Percentiles rank a stretch among this genome's conserved stretches.
These are phyloP conservation scores for Thalassiosira mediterranea DNA, from an alignment of 352 stramenopile species.

Conservation along the genomic window DNA sequence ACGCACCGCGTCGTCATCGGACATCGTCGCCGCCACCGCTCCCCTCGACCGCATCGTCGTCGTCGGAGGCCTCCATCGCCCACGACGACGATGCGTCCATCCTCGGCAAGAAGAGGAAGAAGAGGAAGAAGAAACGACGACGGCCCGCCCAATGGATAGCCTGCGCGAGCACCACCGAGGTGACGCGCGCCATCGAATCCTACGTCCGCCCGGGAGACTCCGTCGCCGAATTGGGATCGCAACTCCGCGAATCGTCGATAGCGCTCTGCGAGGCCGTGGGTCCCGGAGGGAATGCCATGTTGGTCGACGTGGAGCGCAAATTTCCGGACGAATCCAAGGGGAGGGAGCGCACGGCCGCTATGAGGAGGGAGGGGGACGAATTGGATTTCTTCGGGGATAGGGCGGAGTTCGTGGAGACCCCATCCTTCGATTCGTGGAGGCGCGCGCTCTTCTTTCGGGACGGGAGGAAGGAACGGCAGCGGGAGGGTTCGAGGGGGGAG, in stretches of 20 bases:
- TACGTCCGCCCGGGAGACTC: constrained; percentile 28
- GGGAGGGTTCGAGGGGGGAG: no score
- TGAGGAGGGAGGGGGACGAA: constrained; percentile 36
- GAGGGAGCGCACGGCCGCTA: constrained; percentile 35
- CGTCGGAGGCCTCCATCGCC: no score
- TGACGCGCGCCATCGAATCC: constrained; percentile 17
- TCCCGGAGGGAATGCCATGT: constrained; percentile 12
- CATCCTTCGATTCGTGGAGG: constrained; percentile 45
- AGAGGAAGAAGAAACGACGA: no score
- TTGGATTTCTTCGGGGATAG: constrained; percentile 28
- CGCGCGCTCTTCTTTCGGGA: constrained; percentile 41
- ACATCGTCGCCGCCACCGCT: no score
- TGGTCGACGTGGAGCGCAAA: constrained; percentile 58
- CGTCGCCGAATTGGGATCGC: constrained; percentile 59
- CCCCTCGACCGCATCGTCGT: no score
- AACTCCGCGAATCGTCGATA: constrained; percentile 56
- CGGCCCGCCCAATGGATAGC: constrained; percentile 47
- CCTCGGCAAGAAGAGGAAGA: no score
- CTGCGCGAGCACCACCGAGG: constrained; percentile 35
- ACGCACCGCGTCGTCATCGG: no score
- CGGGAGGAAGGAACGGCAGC: not conserved
- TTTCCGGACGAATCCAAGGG: constrained; percentile 39
- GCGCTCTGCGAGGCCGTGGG: constrained; percentile 27
- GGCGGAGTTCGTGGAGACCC: constrained; percentile 52
- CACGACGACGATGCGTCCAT: no score